phyloP scores from a whole-genome alignment of 1,139 yeast genomes.

The Taiozyma onychis region DNA sequence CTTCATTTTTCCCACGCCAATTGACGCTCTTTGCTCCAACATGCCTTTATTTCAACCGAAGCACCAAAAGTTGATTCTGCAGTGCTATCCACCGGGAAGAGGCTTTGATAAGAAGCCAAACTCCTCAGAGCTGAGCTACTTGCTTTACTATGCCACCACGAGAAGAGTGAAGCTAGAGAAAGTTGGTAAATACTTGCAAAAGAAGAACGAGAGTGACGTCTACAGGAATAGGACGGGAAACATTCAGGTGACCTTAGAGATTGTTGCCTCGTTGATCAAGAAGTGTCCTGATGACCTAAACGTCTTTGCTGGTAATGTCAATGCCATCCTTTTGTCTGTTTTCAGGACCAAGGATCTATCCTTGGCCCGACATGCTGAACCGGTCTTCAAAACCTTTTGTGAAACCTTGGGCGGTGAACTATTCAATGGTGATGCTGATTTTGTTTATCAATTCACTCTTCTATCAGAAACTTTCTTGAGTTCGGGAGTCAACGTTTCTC shows the following conservation, averaged over 20 bases:
- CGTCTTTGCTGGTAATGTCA: constrained; percentile 57
- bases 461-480: constrained; percentile 12
- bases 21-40: not conserved
- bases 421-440: constrained; percentile 64
- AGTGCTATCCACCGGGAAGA: constrained; percentile 90
- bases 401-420: constrained; percentile 58
- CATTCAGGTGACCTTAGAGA: constrained; percentile 72
- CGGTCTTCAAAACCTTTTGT: constrained; percentile 58
- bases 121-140: constrained; percentile 82
- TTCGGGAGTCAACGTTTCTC: constrained; percentile 9
- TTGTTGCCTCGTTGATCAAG: constrained; percentile 62
- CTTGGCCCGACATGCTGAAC: constrained; percentile 45
- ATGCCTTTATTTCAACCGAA: constrained; percentile 53
- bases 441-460: constrained; percentile 33
- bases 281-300: constrained; percentile 81
- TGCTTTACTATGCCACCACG: constrained; percentile 88
- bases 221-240: constrained; percentile 66
- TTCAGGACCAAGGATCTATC: constrained; percentile 48
- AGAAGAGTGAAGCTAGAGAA: constrained; percentile 84
- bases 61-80: constrained; percentile 83
- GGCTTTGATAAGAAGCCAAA: constrained; percentile 85
- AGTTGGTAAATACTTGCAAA: constrained; percentile 65
- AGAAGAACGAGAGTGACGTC: constrained; percentile 60
- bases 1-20: not conserved
- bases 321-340: constrained; percentile 35